phyloP scores from a whole-genome alignment of 2,329 filamentous ascomycete genomes.

The Cryphonectria japonica region DNA sequence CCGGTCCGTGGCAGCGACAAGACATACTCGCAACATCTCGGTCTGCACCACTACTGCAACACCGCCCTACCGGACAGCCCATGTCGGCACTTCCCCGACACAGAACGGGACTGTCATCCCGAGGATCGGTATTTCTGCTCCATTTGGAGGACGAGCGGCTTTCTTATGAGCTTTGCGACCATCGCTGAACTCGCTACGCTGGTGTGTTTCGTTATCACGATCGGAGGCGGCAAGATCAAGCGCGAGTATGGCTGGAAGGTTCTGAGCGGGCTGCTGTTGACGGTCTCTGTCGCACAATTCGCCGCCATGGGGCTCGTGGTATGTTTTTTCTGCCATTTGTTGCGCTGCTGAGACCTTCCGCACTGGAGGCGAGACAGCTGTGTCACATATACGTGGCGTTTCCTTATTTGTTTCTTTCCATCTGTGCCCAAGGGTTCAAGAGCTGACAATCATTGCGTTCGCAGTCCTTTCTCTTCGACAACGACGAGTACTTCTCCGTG shows the following conservation, averaged over 20 bases:
- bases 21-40: slow-evolving; percentile 64
- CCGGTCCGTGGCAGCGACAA: slow-evolving; percentile 49
- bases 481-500: slow-evolving; percentile 80
- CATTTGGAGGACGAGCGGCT: slow-evolving; percentile 88
- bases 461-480: slow-evolving; percentile 80
- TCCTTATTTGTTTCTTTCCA: neutral
- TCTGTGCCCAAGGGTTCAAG: neutral
- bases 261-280: slow-evolving; percentile 65
- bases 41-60: slow-evolving; percentile 81
- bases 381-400: slow-evolving; percentile 12
- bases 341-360: neutral
- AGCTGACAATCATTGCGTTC: neutral
- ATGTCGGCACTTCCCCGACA: slow-evolving; percentile 70
- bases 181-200: slow-evolving; percentile 81
- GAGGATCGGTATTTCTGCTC: slow-evolving; percentile 80
- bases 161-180: slow-evolving; percentile 79
- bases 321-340: slow-evolving; percentile 43
- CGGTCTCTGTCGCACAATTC: slow-evolving; percentile 72
- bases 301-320: slow-evolving; percentile 84
- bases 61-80: slow-evolving; percentile 55
- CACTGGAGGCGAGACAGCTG: neutral
- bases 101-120: slow-evolving; percentile 64
- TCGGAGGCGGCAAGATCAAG: slow-evolving; percentile 78
- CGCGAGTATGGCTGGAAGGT: slow-evolving; percentile 84
- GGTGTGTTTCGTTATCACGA: slow-evolving; percentile 77